These are phyloP conservation scores for Grosmannia serpens DNA, from an alignment of 2,329 filamentous ascomycete genomes.

Conservation along the genomic window DNA sequence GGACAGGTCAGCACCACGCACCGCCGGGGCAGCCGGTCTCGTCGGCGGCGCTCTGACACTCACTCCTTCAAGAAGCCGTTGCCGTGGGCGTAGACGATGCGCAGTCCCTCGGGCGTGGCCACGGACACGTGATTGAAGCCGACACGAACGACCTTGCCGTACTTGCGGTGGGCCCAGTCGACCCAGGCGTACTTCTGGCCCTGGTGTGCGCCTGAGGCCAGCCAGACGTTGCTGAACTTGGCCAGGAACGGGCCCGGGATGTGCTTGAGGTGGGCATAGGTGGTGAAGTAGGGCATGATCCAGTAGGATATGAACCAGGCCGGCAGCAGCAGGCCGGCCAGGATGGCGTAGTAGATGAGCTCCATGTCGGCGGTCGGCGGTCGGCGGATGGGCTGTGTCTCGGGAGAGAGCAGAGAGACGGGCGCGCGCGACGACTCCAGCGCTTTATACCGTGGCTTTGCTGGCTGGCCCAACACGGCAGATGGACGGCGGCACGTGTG, in stretches of 20 bases:
- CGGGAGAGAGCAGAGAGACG: neutral
- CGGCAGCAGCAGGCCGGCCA: constrained; percentile 4
- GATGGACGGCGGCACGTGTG: neutral
- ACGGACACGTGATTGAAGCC: constrained; percentile 11
- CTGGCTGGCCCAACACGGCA: neutral
- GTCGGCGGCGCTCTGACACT: neutral
- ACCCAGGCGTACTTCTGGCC: constrained; percentile 10
- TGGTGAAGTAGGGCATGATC: constrained; percentile 9
- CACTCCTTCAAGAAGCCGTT: constrained; percentile 10
- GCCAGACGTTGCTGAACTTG: constrained; percentile 10
- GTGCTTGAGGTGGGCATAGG: constrained; percentile 6
- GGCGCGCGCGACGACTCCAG: neutral
- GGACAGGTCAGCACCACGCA: neutral
- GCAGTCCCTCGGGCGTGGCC: constrained; percentile 7
- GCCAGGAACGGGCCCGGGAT: constrained; percentile 8
- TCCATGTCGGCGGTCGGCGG: no score
- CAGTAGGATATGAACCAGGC: constrained; percentile 7
- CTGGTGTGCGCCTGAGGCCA: constrained; percentile 4
- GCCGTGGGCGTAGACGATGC: constrained; percentile 10
- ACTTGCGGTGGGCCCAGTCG: constrained; percentile 7
- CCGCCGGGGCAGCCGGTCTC: neutral
- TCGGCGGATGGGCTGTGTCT: neutral
- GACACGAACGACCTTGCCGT: constrained; percentile 9
- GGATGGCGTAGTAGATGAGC: constrained; percentile 4
- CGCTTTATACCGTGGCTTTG: neutral